These are phyloP conservation scores for Hygrophila difformis DNA, from an alignment of 257 asterid species.

Conservation along the genomic window DNA sequence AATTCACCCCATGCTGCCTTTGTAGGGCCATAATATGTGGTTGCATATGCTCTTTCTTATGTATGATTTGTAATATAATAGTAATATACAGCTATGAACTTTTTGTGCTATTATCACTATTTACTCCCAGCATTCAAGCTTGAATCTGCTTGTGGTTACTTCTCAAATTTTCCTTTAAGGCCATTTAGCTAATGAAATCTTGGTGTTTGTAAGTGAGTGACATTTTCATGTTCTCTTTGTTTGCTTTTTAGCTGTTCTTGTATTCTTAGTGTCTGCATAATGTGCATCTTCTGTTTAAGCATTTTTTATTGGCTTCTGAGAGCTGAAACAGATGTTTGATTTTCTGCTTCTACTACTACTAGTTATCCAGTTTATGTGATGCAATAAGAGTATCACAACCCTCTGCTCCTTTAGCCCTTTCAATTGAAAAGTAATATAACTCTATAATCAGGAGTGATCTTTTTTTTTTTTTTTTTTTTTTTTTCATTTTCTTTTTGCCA, in stretches of 20 bases:
- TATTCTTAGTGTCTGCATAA: no score
- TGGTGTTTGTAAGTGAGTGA: no score
- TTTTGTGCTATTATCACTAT: conserved; percentile 4
- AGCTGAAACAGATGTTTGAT: no score
- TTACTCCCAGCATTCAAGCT: neutral
- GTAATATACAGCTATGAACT: neutral
- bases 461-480: conserved; percentile 1
- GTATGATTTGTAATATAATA: conserved; percentile 6
- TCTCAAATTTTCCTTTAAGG: neutral
- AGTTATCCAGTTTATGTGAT: no score
- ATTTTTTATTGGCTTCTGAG: no score
- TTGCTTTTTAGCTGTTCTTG: neutral
- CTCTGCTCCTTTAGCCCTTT: no score
- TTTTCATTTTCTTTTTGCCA: neutral
- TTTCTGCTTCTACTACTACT: no score
- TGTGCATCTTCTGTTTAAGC: no score
- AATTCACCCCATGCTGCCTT: conserved; percentile 26
- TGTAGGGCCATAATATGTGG: conserved; percentile 50
- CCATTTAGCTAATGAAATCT: neutral
- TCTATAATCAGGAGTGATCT: neutral
- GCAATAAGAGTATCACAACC: no score
- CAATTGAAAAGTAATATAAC: neutral
- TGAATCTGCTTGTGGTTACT: neutral
- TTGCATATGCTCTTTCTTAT: conserved; percentile 29
- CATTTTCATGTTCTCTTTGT: neutral